These are phyloP conservation scores for Pseudogymnoascus destructans DNA, from an alignment of 2,329 filamentous ascomycete species.

Conservation along the genomic window DNA sequence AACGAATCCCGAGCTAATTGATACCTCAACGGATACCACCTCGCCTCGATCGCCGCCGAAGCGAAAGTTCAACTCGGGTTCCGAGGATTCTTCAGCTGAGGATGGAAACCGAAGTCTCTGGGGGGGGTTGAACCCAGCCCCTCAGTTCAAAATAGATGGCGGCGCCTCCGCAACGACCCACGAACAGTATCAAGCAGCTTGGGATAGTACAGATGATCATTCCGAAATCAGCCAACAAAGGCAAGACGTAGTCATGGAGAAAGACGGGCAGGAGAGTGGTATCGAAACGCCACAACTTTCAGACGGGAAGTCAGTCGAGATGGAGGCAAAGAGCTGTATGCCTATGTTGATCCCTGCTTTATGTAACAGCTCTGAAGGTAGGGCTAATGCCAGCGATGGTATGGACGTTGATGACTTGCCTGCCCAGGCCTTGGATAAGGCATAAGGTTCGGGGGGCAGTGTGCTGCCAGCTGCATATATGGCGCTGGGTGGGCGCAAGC, in stretches of 20 bases:
- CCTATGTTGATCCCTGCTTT: background rate
- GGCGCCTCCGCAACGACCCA: background rate
- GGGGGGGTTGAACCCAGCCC: background rate
- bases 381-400: background rate
- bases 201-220: background rate
- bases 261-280: background rate
- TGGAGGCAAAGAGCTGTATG: constrained; percentile 1
- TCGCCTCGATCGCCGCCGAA: constrained; percentile 4
- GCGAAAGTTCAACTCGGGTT: constrained; percentile 2
- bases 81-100: background rate
- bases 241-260: background rate
- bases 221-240: background rate
- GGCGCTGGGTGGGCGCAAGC: background rate
- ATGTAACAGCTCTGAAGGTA: background rate
- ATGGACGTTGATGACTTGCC: background rate
- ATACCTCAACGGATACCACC: background rate
- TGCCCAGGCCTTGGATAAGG: background rate
- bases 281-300: background rate
- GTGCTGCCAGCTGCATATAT: background rate
- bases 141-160: background rate
- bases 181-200: background rate
- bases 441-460: background rate
- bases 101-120: background rate
- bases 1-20: background rate
- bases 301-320: background rate